Percentiles rank a stretch among this genome's conserved stretches.
Evolutionary conservation across 192 early-diverging fungal genomes (phyloP).

Genomic region (Umbelopsis isabellina): DNA sequence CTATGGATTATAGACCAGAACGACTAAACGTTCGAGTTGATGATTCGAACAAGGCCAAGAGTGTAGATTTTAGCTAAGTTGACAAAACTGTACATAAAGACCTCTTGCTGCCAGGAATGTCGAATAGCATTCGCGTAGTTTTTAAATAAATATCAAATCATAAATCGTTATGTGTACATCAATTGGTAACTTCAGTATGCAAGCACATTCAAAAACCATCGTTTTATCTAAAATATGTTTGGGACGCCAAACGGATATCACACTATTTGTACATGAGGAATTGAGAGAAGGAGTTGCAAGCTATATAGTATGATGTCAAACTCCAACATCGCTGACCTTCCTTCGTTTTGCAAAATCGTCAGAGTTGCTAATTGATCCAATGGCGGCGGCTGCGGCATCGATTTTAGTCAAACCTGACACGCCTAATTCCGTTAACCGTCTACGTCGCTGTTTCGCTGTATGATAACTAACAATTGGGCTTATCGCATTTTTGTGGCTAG

Average conservation of each 20-base stretch:
- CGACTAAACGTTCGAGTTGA: slow-evolving; percentile 52
- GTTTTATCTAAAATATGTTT: neutral
- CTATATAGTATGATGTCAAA: neutral
- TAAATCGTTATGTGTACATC: neutral
- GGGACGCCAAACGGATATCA: slow-evolving; percentile 4
- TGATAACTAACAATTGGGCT: slow-evolving; percentile 21
- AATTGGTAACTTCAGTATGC: neutral
- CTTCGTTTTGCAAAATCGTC: slow-evolving; percentile 13
- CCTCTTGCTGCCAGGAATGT: neutral
- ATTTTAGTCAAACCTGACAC: slow-evolving; percentile 14
- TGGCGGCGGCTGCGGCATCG: neutral
- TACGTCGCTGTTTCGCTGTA: slow-evolving; percentile 23
- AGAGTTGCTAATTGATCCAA: neutral
- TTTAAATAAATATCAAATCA: neutral
- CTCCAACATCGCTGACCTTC: neutral
- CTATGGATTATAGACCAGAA: slow-evolving; percentile 50
- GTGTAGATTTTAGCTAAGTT: slow-evolving; percentile 45
- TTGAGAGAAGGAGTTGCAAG: neutral
- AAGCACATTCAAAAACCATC: too few relatives aligned
- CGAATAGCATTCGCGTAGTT: neutral
- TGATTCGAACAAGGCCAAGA: slow-evolving; percentile 32
- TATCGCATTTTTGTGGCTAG: neutral
- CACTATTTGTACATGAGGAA: slow-evolving; percentile 12
- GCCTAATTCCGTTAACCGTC: slow-evolving; percentile 14
- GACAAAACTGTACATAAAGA: neutral